Evolutionary conservation across 345 rosid genomes (phyloP).

Genomic region (Rubroshorea leprosula): DNA sequence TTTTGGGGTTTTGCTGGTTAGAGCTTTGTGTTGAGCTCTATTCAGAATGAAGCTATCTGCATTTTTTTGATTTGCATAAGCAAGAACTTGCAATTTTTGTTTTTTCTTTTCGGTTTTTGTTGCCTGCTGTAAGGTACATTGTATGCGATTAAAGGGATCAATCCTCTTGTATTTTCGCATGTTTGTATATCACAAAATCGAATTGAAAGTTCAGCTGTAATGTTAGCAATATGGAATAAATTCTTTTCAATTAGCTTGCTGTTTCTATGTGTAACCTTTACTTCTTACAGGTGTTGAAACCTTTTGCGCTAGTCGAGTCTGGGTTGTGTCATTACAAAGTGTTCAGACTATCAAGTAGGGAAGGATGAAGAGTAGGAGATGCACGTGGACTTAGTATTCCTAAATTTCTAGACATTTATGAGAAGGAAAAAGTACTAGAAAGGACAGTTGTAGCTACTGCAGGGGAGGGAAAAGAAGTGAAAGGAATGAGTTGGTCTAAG

Average conservation of each 20-base stretch:
- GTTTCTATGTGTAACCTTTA: neutral
- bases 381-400: neutral
- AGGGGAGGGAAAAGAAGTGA: neutral
- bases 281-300: neutral
- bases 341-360: neutral
- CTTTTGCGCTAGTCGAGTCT: neutral
- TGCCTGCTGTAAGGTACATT: neutral
- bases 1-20: neutral
- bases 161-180: neutral
- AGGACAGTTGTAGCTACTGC: too few relatives aligned
- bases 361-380: too few relatives aligned
- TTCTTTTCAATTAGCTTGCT: neutral
- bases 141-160: neutral
- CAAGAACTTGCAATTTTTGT: too few relatives aligned
- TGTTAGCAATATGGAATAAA: too few relatives aligned
- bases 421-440: too few relatives aligned
- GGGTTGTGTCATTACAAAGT: too few relatives aligned
- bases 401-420: too few relatives aligned
- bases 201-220: neutral
- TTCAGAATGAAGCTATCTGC: neutral
- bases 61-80: neutral
- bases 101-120: too few relatives aligned
- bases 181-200: neutral
- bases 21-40: neutral
- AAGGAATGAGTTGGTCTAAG: neutral